Evolutionary conservation across 2,329 filamentous ascomycete genomes (phyloP), one percentile per base, ranked within the genome.

Genomic region (Aspergillus terreus): DNA sequence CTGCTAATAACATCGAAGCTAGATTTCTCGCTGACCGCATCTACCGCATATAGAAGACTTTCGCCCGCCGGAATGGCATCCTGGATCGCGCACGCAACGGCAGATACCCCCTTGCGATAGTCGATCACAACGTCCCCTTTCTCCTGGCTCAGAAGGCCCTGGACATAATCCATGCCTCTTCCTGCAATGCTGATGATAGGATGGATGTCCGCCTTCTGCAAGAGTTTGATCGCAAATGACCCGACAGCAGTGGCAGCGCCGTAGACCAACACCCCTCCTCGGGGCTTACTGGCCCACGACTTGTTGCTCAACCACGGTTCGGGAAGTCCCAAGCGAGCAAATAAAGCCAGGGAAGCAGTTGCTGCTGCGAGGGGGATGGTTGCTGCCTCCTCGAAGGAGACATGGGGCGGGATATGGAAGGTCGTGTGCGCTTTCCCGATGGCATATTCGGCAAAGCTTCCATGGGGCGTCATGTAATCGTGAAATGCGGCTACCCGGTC

Each of bases 111-210:
- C 0, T 70, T 61, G 23, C 82, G 78, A 63, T 85, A 84, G 68
- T 85, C 82, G 48, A 85, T 62, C 19, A 85, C 66, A 2, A 70
- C 63, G 58, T 84, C 82, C 38, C 82, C 81, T 59, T 78, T 79
- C 47, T 61, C 65, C 6, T 63, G 60, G 59, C 82, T 76, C 47
- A 84, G 72, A 23, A 82, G 66, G 2, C 60, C 63, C 63, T 78
- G 69, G 10, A 82, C 80, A 58, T 78, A 76, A 5, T 72, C 61
- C n/a, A 63, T 64, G 12, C 78, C 2, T 71, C 67, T 6, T 82
- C 82, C 0, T 3, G 82, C 81, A 9, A 85, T 71, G 56, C 73
- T 77, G 55, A 85, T 81, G 33, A 85, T 65, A 0, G 82, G 83
- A 62, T 84, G 80, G 57, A 85, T 80, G 60, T 81, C 78, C 54